phyloP scores from a whole-genome alignment of 306 rosid species.

The Medicago truncatula region DNA sequence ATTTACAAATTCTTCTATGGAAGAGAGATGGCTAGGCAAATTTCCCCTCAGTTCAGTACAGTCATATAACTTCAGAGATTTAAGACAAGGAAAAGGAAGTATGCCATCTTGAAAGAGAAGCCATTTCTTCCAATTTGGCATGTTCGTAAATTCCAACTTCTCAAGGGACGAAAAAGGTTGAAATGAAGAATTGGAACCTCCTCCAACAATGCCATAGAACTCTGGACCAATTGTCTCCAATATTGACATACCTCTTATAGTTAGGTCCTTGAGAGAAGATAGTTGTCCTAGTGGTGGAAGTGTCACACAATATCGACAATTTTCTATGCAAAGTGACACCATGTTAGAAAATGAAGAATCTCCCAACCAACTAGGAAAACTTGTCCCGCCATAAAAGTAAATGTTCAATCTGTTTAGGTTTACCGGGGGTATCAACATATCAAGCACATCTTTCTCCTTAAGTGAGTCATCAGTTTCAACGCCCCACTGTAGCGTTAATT shows the following conservation, averaged over 20 bases:
- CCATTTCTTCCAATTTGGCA: constrained; percentile 34
- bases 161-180: not conserved
- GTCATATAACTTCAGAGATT: fast-evolving
- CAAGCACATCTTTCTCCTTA: not conserved
- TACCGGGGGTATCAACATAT: not conserved
- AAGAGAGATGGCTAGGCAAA: constrained; percentile 4
- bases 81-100: constrained; percentile 9
- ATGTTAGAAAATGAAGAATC: not conserved
- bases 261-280: not conserved
- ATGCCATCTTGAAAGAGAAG: not conserved
- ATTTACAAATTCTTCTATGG: not conserved
- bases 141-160: fast-evolving
- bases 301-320: not conserved
- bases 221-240: not conserved
- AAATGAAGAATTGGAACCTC: not conserved
- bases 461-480: not conserved
- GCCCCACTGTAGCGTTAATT: not conserved
- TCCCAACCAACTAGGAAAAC: not conserved
- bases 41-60: constrained; percentile 8
- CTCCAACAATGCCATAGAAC: not conserved
- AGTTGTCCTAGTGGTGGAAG: not conserved
- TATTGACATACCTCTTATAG: not conserved
- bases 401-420: not conserved
- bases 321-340: not conserved
- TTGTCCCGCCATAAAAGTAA: not conserved